These are phyloP conservation scores for Aspergillus cavernicola DNA, from an alignment of 495 filamentous ascomycete species.

Conservation along the genomic window DNA sequence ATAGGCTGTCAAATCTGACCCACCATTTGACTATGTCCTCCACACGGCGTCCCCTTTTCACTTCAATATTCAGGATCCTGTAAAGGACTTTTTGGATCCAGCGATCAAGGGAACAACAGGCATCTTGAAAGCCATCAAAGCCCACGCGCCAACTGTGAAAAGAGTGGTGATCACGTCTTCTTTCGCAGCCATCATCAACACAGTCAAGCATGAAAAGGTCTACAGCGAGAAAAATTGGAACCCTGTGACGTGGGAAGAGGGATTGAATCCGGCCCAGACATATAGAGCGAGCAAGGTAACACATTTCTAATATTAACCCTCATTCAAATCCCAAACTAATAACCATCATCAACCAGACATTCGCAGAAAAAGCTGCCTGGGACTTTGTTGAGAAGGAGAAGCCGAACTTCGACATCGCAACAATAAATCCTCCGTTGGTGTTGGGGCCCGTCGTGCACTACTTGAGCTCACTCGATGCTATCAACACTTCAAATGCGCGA, in stretches of 20 bases:
- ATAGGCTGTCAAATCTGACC: constrained; percentile 60
- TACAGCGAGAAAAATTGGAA: constrained; percentile 82
- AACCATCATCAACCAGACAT: constrained; percentile 30
- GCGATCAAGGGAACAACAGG: constrained; percentile 81
- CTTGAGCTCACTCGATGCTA: constrained; percentile 58
- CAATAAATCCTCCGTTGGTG: constrained; percentile 69
- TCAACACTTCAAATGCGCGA: constrained; percentile 67
- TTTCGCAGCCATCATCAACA: constrained; percentile 71
- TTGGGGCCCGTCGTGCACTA: constrained; percentile 66
- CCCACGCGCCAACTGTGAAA: constrained; percentile 71
- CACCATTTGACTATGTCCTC: constrained; percentile 78
- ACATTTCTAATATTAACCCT: background rate
- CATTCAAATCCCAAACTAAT: constrained; percentile 5
- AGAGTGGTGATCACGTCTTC: constrained; percentile 82
- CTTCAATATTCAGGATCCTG: constrained; percentile 62
- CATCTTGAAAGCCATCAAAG: constrained; percentile 72
- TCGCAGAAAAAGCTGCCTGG: constrained; percentile 72
- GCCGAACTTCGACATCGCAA: constrained; percentile 71
- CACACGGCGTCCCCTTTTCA: constrained; percentile 90
- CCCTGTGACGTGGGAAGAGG: constrained; percentile 70
- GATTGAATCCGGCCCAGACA: constrained; percentile 51
- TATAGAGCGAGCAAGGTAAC: constrained; percentile 67
- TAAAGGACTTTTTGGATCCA: constrained; percentile 80
- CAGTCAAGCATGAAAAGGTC: constrained; percentile 42
- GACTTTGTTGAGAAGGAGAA: constrained; percentile 76